phyloP scores from a whole-genome alignment of 2,329 filamentous ascomycete species.

The Mollisia scopiformis region DNA sequence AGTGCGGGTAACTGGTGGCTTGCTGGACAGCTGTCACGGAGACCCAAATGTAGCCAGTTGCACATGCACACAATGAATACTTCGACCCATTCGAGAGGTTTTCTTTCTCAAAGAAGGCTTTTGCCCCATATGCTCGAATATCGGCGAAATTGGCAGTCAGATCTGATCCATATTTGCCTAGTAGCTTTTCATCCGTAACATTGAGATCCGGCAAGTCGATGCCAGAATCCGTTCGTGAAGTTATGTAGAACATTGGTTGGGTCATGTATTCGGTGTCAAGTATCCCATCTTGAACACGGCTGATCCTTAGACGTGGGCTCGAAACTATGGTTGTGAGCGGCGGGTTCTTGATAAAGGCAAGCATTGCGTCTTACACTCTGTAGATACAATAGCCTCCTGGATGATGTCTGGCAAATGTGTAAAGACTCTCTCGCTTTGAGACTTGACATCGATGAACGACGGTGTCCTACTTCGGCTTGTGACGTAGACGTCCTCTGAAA shows the following conservation, averaged over 20 bases:
- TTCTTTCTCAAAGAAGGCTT: constrained; percentile 31
- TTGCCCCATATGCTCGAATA: constrained; percentile 27
- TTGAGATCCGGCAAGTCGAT: constrained; percentile 29
- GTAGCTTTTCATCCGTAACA: constrained; percentile 29
- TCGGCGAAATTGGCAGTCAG: constrained; percentile 35
- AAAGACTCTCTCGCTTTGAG: constrained; percentile 29
- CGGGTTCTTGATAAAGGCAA: neutral
- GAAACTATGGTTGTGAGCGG: constrained; percentile 27
- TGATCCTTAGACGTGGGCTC: constrained; percentile 28
- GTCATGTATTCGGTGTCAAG: constrained; percentile 25
- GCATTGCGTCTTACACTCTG: constrained; percentile 31
- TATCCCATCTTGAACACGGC: constrained; percentile 21
- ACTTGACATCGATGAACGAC: constrained; percentile 31
- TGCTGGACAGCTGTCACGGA: constrained; percentile 12
- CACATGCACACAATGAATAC: constrained; percentile 33
- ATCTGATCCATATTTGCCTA: constrained; percentile 31
- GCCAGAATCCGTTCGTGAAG: constrained; percentile 29
- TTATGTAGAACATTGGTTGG: constrained; percentile 29
- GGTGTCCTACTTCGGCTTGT: constrained; percentile 32
- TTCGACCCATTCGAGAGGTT: constrained; percentile 25
- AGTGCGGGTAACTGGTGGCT: constrained; percentile 3
- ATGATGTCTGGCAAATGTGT: constrained; percentile 32
- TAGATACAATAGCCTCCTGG: constrained; percentile 33
- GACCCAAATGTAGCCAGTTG: constrained; percentile 35
- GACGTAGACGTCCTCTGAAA: constrained; percentile 25